Evolutionary conservation across 106 monocot genomes (phyloP).

Genomic region (Narthecium ossifragum): DNA sequence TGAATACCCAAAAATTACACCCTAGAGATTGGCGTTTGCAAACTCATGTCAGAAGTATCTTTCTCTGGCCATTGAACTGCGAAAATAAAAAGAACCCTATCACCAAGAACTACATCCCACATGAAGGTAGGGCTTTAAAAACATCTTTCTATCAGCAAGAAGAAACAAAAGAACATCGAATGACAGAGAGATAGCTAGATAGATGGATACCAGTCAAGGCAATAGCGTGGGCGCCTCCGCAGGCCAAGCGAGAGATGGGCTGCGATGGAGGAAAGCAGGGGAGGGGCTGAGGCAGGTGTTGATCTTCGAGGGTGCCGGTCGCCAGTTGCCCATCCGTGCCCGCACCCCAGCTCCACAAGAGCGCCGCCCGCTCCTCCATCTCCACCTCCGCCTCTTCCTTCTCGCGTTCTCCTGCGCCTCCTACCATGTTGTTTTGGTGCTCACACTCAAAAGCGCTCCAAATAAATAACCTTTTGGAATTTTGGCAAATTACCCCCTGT

Average conservation of each 20-base stretch:
- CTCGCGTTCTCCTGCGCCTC: too few relatives aligned
- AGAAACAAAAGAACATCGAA: neutral
- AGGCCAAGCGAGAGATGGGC: conserved; percentile 45
- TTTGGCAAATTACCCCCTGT: too few relatives aligned
- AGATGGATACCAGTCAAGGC: conserved; percentile 62
- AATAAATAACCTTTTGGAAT: too few relatives aligned
- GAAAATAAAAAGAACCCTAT: neutral
- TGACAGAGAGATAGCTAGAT: neutral
- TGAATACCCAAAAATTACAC: too few relatives aligned
- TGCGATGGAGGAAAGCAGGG: conserved; percentile 1
- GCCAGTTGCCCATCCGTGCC: conserved; percentile 85
- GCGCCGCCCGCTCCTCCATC: conserved; percentile 11
- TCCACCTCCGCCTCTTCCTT: conserved; percentile 9
- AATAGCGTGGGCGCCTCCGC: conserved; percentile 78
- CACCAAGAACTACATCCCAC: neutral
- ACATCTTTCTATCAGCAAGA: too few relatives aligned
- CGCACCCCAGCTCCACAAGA: conserved; percentile 77
- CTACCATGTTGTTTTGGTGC: too few relatives aligned
- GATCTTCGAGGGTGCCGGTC: conserved; percentile 38
- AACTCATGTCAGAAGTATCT: too few relatives aligned
- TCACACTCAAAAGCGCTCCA: too few relatives aligned
- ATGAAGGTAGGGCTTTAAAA: too few relatives aligned
- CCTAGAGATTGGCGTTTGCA: too few relatives aligned
- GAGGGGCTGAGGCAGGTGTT: conserved; percentile 43
- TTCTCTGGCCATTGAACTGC: too few relatives aligned